Percentiles rank a stretch among this genome's conserved stretches.
These are phyloP conservation scores for Mycena olivaceomarginata DNA, from an alignment of 768 basidiomycete species.

Conservation along the genomic window DNA sequence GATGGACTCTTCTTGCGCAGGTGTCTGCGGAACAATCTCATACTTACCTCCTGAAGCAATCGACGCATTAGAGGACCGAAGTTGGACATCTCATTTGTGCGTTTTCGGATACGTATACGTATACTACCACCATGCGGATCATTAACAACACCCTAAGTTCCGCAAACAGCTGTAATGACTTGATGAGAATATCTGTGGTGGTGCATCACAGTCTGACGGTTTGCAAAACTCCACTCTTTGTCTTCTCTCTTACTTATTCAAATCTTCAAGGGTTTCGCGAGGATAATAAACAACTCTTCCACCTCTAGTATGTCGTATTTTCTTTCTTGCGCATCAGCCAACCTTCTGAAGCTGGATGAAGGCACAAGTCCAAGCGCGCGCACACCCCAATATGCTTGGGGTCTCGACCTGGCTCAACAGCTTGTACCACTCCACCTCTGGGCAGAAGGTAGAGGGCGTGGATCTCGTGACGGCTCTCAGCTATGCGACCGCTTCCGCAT, in stretches of 20 bases:
- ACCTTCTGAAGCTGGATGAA: conserved; percentile 48
- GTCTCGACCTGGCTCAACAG: conserved; percentile 70
- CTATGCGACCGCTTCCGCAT: no score
- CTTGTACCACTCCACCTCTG: conserved; percentile 62
- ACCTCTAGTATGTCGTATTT: conserved; percentile 67
- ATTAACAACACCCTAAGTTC: no score
- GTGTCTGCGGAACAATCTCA: no score
- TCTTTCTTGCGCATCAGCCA: not conserved
- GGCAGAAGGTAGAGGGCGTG: conserved; percentile 61
- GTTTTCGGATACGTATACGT: no score
- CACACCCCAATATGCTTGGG: conserved; percentile 73
- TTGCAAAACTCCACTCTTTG: not conserved
- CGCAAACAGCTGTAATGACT: no score
- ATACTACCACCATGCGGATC: no score
- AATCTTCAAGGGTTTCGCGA: conserved; percentile 61
- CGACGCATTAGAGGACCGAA: no score
- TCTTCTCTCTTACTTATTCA: not conserved
- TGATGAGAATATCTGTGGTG: no score
- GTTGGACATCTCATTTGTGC: no score
- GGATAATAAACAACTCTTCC: conserved; percentile 75
- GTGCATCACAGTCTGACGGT: conserved; percentile 69
- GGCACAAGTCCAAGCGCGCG: conserved; percentile 70
- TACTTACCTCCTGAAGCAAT: no score
- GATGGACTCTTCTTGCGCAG: no score
- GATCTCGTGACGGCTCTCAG: no score